Evolutionary conservation across 2,329 filamentous ascomycete species (phyloP).

Genomic region (Colletotrichum tanaceti): DNA sequence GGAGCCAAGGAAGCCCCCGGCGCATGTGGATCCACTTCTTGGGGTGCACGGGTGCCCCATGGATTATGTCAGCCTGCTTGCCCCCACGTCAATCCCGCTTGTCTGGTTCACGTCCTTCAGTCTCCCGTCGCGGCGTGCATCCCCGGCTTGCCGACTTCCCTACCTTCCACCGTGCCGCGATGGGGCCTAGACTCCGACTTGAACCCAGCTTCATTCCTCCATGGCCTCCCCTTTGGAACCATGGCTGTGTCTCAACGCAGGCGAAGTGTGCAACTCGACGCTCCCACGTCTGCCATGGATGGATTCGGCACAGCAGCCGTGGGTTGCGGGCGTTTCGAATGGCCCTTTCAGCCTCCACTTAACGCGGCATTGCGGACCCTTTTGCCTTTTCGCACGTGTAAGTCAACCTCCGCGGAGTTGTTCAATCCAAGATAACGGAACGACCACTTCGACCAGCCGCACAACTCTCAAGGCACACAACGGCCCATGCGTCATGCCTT

Average conservation of each 20-base stretch:
- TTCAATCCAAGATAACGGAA: constrained; percentile 36
- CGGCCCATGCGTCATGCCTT: constrained; percentile 26
- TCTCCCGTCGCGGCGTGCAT: constrained; percentile 34
- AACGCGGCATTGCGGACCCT: constrained; percentile 32
- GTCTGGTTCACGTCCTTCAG: constrained; percentile 28
- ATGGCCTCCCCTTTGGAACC: not conserved
- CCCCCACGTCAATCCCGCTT: constrained; percentile 33
- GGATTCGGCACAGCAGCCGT: constrained; percentile 13
- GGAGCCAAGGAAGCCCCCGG: constrained; percentile 30
- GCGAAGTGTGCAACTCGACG: not conserved
- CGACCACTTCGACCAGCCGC: constrained; percentile 25
- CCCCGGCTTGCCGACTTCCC: constrained; percentile 28
- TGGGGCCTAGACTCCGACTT: constrained; percentile 25
- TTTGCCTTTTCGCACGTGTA: constrained; percentile 32
- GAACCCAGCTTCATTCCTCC: constrained; percentile 8
- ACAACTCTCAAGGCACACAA: not conserved
- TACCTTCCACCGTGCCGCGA: constrained; percentile 16
- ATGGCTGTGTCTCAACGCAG: not conserved
- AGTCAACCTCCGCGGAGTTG: constrained; percentile 38
- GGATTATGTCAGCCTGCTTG: constrained; percentile 28
- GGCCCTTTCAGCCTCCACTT: constrained; percentile 37
- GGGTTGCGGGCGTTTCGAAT: constrained; percentile 33
- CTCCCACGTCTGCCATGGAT: constrained; percentile 8
- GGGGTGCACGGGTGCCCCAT: not conserved
- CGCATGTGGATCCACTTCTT: not conserved